These are phyloP conservation scores for Penicillium decumbens DNA, from an alignment of 2,329 filamentous ascomycete genomes.

Conservation along the genomic window DNA sequence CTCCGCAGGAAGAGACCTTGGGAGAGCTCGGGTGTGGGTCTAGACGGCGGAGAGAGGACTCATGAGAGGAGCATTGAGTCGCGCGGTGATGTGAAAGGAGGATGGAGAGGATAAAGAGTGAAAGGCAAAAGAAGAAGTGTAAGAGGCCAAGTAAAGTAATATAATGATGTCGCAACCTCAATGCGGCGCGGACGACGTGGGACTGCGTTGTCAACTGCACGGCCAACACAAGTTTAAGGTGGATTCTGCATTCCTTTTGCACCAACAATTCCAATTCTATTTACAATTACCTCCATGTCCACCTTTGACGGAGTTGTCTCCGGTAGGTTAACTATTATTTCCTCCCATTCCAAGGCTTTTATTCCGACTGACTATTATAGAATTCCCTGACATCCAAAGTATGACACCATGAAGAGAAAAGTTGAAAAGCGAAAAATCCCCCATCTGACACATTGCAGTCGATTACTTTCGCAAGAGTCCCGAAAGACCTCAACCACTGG, in stretches of 20 bases:
- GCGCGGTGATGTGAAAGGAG: neutral
- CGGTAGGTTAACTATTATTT: conserved; percentile 16
- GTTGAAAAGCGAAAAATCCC: neutral
- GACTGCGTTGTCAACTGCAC: neutral
- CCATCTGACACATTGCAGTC: conserved; percentile 47
- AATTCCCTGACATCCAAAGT: conserved; percentile 72
- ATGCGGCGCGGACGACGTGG: neutral
- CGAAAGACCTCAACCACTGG: conserved; percentile 59
- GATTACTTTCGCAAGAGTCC: conserved; percentile 69
- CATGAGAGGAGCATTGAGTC: neutral
- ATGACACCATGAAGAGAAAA: neutral
- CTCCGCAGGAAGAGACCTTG: neutral
- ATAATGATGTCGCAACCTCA: neutral
- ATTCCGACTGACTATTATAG: conserved; percentile 32
- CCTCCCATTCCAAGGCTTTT: neutral
- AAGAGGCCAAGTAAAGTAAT: neutral
- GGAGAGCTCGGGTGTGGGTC: conserved; percentile 6
- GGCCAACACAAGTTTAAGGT: neutral
- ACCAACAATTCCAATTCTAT: neutral
- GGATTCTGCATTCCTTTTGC: conserved; percentile 2
- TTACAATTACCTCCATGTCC: conserved; percentile 22
- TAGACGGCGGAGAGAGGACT: conserved; percentile 3
- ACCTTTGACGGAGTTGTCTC: conserved; percentile 32
- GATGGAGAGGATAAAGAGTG: neutral
- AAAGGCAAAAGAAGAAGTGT: neutral